Conservation (phyloP, 305 asterid genomes). For the Fraxinus greggii region DNA sequence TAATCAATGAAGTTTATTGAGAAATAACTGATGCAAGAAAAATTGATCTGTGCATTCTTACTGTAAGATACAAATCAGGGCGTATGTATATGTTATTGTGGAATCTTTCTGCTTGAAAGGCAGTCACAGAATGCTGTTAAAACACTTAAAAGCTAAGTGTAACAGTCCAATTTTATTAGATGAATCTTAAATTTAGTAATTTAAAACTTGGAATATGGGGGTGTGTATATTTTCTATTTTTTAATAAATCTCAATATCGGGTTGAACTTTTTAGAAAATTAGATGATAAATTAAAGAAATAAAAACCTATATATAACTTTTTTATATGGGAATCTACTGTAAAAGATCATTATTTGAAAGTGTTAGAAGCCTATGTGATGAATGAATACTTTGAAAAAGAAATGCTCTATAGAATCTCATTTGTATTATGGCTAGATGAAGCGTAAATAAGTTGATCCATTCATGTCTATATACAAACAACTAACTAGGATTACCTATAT, state of each 20-base stretch:
- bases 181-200: not conserved
- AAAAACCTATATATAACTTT: not conserved
- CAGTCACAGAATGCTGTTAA: not conserved
- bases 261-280: not conserved
- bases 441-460: not conserved
- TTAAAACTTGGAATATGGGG: not conserved
- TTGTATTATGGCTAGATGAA: not conserved
- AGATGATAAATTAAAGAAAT: not conserved
- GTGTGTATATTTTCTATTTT: not conserved
- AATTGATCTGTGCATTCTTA: not conserved
- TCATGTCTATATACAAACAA: not conserved
- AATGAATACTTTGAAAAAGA: not conserved
- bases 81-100: not conserved
- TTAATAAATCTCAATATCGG: not conserved
- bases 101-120: not conserved
- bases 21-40: not conserved
- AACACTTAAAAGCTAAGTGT: not conserved
- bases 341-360: not conserved
- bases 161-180: not conserved
- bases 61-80: not conserved
- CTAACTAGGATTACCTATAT: not conserved
- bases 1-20: slow-evolving; percentile 13
- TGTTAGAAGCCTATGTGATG: not conserved
- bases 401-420: not conserved
- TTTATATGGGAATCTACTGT: not conserved